Percentiles rank a stretch among this genome's conserved stretches.
Conservation (phyloP, 1,284 basidiomycete genomes). For the Sanghuangporus baumii region DNA sequence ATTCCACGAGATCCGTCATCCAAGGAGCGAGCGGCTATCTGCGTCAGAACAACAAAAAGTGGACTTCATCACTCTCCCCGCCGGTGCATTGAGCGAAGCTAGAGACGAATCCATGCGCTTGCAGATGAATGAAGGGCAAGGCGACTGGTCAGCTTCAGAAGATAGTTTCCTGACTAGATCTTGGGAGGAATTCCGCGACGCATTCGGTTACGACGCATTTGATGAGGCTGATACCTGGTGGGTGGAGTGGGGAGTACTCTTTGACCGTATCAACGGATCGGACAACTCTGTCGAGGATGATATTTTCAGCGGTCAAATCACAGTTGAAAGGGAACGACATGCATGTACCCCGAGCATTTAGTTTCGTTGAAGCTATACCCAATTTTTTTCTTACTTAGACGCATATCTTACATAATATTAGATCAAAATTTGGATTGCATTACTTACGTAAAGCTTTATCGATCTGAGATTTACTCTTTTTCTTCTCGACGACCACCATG, state of each 20-base stretch:
- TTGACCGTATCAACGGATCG: slow-evolving; percentile 4
- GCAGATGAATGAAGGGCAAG: background rate
- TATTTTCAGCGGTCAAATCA: background rate
- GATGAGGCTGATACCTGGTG: slow-evolving; percentile 16
- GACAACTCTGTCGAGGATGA: background rate
- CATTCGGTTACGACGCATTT: slow-evolving; percentile 13
- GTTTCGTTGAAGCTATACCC: too few relatives aligned
- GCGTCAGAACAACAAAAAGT: background rate
- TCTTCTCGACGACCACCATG: background rate
- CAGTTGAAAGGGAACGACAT: background rate
- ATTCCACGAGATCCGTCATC: slow-evolving; percentile 43
- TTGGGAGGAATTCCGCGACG: slow-evolving; percentile 13
- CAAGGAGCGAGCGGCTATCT: slow-evolving; percentile 31
- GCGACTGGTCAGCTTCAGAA: background rate
- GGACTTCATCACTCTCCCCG: background rate
- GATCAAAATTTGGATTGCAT: too few relatives aligned
- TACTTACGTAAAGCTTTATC: too few relatives aligned
- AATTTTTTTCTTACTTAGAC: too few relatives aligned
- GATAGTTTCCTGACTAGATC: background rate
- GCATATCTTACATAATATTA: too few relatives aligned
- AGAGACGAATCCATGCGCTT: slow-evolving; percentile 29
- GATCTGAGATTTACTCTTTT: background rate
- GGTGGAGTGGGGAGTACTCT: slow-evolving; percentile 13
- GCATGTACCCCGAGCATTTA: background rate
- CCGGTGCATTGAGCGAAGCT: slow-evolving; percentile 29